These are phyloP conservation scores for Chrysochromulina parva DNA, from an alignment of 78 protist genomes.

Conservation along the genomic window DNA sequence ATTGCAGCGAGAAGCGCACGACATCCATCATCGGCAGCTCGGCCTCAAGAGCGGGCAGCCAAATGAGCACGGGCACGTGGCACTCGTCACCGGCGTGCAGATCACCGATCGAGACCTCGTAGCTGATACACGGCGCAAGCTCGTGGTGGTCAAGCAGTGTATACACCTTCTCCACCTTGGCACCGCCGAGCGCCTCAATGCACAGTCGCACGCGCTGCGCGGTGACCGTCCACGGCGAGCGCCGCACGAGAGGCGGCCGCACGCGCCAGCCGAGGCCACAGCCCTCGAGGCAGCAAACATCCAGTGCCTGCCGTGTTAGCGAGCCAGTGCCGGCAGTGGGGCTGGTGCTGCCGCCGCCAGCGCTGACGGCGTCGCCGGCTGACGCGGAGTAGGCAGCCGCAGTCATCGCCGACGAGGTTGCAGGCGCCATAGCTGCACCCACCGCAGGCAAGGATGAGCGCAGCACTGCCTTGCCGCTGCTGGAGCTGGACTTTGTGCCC, in stretches of 20 bases:
- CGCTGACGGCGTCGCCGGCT: too few relatives aligned
- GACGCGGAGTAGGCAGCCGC: too few relatives aligned
- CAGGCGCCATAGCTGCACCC: too few relatives aligned
- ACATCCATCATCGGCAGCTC: not conserved
- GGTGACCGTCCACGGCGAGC: not conserved
- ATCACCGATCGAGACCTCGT: not conserved
- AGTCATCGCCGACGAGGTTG: too few relatives aligned
- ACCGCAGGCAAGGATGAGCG: too few relatives aligned
- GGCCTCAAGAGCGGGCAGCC: not conserved
- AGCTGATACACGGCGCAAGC: not conserved
- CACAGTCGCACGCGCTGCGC: not conserved
- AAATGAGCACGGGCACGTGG: not conserved
- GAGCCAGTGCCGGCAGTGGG: too few relatives aligned
- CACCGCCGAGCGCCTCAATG: not conserved
- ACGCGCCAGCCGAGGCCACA: conserved; percentile 27
- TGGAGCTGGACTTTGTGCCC: too few relatives aligned
- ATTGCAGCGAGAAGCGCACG: not conserved
- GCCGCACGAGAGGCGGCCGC: not conserved
- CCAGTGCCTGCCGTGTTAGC: too few relatives aligned
- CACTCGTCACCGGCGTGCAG: not conserved
- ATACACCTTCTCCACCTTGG: not conserved
- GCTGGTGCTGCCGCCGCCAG: too few relatives aligned
- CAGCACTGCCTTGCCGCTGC: too few relatives aligned
- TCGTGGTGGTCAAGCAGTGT: not conserved
- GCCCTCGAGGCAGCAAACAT: not conserved